Evolutionary conservation across 495 filamentous ascomycete genomes (phyloP).

Genomic region (Filosporella fistucella): DNA sequence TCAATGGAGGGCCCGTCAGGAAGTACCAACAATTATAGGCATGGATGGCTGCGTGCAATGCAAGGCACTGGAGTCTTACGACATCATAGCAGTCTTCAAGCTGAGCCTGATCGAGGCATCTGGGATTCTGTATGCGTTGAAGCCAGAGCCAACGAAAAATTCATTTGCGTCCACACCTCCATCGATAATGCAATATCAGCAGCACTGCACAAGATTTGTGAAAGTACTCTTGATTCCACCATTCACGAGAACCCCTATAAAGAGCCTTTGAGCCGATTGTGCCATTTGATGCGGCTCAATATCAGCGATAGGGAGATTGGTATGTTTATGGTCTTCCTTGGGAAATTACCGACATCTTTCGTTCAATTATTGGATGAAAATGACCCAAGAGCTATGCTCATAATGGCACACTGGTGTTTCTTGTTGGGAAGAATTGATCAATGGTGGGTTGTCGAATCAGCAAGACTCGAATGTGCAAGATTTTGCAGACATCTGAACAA

Average conservation of each 20-base stretch:
- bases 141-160: background rate
- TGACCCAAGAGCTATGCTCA: conserved; percentile 1
- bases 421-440: background rate
- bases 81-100: background rate
- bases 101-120: background rate
- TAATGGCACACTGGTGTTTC: background rate
- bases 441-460: conserved; percentile 2
- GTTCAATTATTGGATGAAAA: background rate
- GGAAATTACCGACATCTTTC: background rate
- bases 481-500: background rate
- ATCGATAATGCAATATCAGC: background rate
- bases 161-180: background rate
- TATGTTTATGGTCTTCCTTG: conserved; percentile 2
- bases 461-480: background rate
- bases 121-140: background rate
- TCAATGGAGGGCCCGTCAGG: too few relatives aligned
- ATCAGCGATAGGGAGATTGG: background rate
- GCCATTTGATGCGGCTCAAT: background rate
- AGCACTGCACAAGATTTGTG: background rate
- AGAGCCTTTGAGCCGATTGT: background rate
- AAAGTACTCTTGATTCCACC: background rate
- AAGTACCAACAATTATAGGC: too few relatives aligned
- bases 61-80: background rate
- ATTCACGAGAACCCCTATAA: background rate
- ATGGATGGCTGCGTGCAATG: conserved; percentile 6